Evolutionary conservation across 495 filamentous ascomycete genomes (phyloP).

Genomic region (Lichina pygmaea): DNA sequence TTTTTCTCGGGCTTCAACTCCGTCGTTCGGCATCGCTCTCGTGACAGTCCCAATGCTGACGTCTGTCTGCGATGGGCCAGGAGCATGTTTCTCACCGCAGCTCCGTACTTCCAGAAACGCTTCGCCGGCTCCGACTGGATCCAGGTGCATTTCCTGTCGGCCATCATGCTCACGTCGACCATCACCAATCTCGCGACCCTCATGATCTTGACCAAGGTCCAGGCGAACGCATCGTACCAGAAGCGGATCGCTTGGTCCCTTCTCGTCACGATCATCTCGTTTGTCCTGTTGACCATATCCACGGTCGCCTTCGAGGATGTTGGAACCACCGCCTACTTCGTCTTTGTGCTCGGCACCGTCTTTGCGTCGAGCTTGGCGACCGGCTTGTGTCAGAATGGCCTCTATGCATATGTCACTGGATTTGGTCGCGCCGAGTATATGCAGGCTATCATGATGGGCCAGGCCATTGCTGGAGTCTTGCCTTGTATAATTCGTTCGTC

Average conservation of each 20-base stretch:
- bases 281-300: conserved; percentile 53
- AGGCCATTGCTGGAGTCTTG: conserved; percentile 76
- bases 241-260: conserved; percentile 52
- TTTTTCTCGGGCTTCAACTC: not conserved
- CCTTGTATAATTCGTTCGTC: conserved; percentile 41
- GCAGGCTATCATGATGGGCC: conserved; percentile 88
- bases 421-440: conserved; percentile 71
- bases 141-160: conserved; percentile 55
- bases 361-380: conserved; percentile 47
- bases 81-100: conserved; percentile 97
- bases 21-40: not conserved
- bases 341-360: conserved; percentile 65
- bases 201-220: conserved; percentile 48
- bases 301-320: conserved; percentile 35
- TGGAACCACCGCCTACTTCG: conserved; percentile 39
- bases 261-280: conserved; percentile 40
- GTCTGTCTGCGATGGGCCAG: conserved; percentile 17
- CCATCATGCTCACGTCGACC: conserved; percentile 66
- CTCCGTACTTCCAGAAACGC: conserved; percentile 72
- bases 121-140: conserved; percentile 47
- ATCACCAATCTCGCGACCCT: conserved; percentile 51
- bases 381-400: conserved; percentile 76
- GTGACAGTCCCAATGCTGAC: not conserved
- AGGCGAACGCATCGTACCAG: conserved; percentile 59
- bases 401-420: conserved; percentile 71